A percentile compares a stretch with the other conserved stretches of the same genome.
phyloP scores from a whole-genome alignment of 1,139 yeast species.

The Yamadazyma atmosphaerica region DNA sequence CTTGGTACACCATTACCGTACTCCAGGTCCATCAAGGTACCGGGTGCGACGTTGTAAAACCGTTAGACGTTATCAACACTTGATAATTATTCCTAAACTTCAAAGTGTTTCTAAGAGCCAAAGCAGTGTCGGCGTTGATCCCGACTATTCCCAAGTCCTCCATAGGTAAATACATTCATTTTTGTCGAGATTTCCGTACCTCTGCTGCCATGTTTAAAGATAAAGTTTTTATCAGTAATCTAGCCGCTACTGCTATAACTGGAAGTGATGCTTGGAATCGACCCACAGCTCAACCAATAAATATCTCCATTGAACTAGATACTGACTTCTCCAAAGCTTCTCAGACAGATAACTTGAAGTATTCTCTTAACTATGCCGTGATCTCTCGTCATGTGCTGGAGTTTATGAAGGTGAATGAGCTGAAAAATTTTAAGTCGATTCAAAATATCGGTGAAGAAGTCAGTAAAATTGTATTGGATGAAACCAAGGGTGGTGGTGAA shows the following conservation, averaged over 20 bases:
- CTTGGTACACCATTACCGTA: no score
- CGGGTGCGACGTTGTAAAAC: no score
- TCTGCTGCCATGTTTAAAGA: conserved; percentile 37
- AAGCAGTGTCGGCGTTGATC: neutral
- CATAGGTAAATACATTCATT: no score
- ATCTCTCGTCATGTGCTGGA: conserved; percentile 62
- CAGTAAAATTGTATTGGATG: conserved; percentile 48
- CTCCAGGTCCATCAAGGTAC: no score
- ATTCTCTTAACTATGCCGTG: conserved; percentile 86
- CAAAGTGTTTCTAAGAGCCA: neutral
- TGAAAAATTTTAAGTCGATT: conserved; percentile 50
- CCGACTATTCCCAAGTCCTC: no score
- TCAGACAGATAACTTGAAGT: conserved; percentile 70
- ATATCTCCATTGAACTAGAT: conserved; percentile 55
- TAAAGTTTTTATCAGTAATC: conserved; percentile 56
- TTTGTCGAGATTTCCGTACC: conserved; percentile 16
- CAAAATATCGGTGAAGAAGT: conserved; percentile 59
- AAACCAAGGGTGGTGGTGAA: conserved; percentile 52
- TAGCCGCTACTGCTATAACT: conserved; percentile 62
- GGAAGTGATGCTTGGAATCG: conserved; percentile 81
- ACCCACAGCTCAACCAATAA: conserved; percentile 68
- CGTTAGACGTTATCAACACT: no score
- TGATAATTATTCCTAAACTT: no score
- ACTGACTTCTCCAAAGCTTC: conserved; percentile 77
- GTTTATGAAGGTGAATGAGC: conserved; percentile 48